Base-by-base conservation (phyloP, 208 protist genomes). In the Acanthamoeba triangularis region DNA sequence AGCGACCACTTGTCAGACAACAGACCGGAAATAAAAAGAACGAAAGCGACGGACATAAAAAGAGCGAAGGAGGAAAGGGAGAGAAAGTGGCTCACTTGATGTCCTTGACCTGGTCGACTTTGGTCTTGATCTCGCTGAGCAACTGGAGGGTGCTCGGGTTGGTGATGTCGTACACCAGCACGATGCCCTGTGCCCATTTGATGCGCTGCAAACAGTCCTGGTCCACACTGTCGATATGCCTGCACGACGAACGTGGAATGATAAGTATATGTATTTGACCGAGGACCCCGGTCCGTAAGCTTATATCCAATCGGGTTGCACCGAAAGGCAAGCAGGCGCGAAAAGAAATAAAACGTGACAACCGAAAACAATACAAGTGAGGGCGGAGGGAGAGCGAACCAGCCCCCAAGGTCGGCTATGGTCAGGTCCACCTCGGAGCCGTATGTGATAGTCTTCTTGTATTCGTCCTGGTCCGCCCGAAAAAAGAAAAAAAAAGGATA, bases 361-460 rank as follows among this genome's bases (percentile, higher is more conserved):
- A 1, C 59, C 0, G 0, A 65, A 23, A n/a, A 65, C 3, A 65
- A 65, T 16, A 63, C 18, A 11, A 18, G 59, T 1, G 30, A 65
- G n/a, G 10, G 23, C 8, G 20, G 5, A 72, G 23, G 30, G 11
- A 72, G 65, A 72, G 72, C 14, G 72, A 49, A 82, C 76, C 76
- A 85, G 76, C 44, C 76, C 1, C 76, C 76, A 20, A 85, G 47
- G 76, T 85, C 76, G 76, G 76, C 76, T 14, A 85, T 85, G 76
- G 76, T 85, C 2, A 85, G 76, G 41, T 85, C 76, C 76, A 85
- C 76, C 25, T 85, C 76, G 41, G 8, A 18, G 14, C 76, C 76
- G 47, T 85, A 85, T 25, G 76, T 85, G 76, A 85, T 85, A 6
- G 41, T 56, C 41, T 85, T 85, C 30, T 85, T 85, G 76, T 85